Evolutionary conservation across 2,329 filamentous ascomycete genomes (phyloP), one percentile per base, ranked within the genome.

Genomic region (Fusarium kyushuense): DNA sequence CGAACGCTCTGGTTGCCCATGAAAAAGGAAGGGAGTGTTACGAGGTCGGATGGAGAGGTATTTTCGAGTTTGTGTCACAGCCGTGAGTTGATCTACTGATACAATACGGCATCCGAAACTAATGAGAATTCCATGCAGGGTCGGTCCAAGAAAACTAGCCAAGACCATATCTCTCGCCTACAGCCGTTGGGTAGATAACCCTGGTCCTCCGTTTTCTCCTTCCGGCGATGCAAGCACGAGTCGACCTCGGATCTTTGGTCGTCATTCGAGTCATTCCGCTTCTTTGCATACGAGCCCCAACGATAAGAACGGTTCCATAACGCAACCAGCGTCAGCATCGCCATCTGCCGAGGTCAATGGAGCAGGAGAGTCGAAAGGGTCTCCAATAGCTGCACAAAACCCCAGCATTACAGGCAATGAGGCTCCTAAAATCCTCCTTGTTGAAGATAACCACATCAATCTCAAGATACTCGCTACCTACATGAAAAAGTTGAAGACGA

Each of bases 391-490:
- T 9, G 27, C 27, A 9, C 5, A 7, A 8, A 7, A 27, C 8
- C 7, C 7, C 3, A 27, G 27, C 7, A 8, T 8, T 27, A 7
- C 5, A 27, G 27, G 27, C 27, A 7, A 8, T 2, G 7, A 27
- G 27, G 7, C 27, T 9, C 8, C 27, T 3, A 25, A 29, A n/a
- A 23, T 57, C 11, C 16, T 57, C 2, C 54, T 57, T 17, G 54
- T 57, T 4, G 54, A 57, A 6, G 54, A 57, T 3, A 57, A 57
- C 1, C 45, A 57, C 17, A 49, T 57, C 33, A 57, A 57, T 14
- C 10, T 57, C 6, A 57, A 43, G 14, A 36, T 57, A 4, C 40
- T 57, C 0, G 19, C 46, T 19, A 17, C 45, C 0, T 51, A 33
- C 21, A 41, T 57, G 46, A 40, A 41, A 11, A 57, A 57, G 9